Percentiles rank a stretch among this genome's conserved stretches.
These are phyloP conservation scores for Daedaleopsis nitida DNA, from an alignment of 768 basidiomycete species.

Conservation along the genomic window DNA sequence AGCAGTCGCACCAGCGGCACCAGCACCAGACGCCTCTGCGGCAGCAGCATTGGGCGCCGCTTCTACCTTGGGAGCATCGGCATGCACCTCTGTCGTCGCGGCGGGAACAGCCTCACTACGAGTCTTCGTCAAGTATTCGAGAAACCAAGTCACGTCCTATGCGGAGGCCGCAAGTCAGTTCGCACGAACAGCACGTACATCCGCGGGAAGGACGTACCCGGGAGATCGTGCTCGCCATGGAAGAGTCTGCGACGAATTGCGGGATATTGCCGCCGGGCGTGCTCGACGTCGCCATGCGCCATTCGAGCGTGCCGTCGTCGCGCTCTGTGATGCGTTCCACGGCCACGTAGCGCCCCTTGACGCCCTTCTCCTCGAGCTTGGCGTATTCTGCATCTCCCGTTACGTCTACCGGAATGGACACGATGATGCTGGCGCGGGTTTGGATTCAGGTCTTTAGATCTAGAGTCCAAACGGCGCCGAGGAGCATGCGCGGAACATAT, in stretches of 20 bases:
- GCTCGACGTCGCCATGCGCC: constrained; percentile 81
- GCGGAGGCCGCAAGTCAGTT: constrained; percentile 2
- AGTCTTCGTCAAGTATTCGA: constrained; percentile 59
- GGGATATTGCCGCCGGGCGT: constrained; percentile 73
- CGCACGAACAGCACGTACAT: neutral
- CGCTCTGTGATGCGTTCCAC: constrained; percentile 68
- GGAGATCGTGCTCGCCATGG: constrained; percentile 64
- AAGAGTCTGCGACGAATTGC: constrained; percentile 58
- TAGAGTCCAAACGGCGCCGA: neutral
- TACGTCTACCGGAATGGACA: constrained; percentile 73
- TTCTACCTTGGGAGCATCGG: neutral
- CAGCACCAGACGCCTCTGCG: constrained; percentile 1
- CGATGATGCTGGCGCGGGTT: constrained; percentile 25
- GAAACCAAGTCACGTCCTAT: constrained; percentile 74
- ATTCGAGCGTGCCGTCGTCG: constrained; percentile 65
- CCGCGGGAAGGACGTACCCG: constrained; percentile 43
- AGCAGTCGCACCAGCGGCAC: neutral
- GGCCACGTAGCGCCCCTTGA: constrained; percentile 68
- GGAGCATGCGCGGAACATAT: neutral
- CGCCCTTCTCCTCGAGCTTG: constrained; percentile 63
- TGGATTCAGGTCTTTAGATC: constrained; percentile 15
- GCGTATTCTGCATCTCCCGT: constrained; percentile 57
- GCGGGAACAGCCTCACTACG: constrained; percentile 17
- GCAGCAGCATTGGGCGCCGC: neutral
- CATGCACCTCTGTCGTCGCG: neutral